Percentiles rank a stretch among this genome's conserved stretches.
Conservation (phyloP, 257 asterid genomes). For the Solanum sejunctum region DNA sequence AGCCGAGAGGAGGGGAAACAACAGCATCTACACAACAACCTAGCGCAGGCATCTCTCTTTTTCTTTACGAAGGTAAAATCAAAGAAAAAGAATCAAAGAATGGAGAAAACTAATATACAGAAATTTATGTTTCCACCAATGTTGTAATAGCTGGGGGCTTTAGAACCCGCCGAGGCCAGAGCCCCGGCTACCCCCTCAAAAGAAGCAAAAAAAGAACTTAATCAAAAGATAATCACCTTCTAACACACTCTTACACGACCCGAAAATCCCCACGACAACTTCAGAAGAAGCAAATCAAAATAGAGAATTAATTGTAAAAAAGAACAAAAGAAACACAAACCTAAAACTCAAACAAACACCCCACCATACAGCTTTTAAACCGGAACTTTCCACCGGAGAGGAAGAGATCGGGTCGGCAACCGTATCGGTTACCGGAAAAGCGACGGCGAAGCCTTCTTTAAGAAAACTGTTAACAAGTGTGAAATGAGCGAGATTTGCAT, state of each 20-base stretch:
- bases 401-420: not conserved
- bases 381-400: not conserved
- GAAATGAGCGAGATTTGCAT: constrained; percentile 70
- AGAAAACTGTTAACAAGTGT: constrained; percentile 17
- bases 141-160: constrained; percentile 90
- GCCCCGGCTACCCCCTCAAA: constrained; percentile 99
- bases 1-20: constrained; percentile 46
- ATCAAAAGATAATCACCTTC: constrained; percentile 57
- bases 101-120: not conserved
- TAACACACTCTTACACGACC: constrained; percentile 21
- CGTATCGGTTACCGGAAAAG: constrained; percentile 6
- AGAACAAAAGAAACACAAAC: constrained; percentile 7
- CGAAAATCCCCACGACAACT: constrained; percentile 85
- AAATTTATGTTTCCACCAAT: not conserved
- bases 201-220: constrained; percentile 56
- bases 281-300: constrained; percentile 52
- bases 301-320: not conserved
- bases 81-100: constrained; percentile 40
- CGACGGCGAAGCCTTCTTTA: not conserved
- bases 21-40: constrained; percentile 72
- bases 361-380: constrained; percentile 49
- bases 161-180: constrained; percentile 99
- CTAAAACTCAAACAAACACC: constrained; percentile 18
- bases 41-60: constrained; percentile 68
- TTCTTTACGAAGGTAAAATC: not conserved